These are phyloP conservation scores for Yamadazyma atlantica DNA, from an alignment of 1,139 yeast genomes.

Conservation along the genomic window DNA sequence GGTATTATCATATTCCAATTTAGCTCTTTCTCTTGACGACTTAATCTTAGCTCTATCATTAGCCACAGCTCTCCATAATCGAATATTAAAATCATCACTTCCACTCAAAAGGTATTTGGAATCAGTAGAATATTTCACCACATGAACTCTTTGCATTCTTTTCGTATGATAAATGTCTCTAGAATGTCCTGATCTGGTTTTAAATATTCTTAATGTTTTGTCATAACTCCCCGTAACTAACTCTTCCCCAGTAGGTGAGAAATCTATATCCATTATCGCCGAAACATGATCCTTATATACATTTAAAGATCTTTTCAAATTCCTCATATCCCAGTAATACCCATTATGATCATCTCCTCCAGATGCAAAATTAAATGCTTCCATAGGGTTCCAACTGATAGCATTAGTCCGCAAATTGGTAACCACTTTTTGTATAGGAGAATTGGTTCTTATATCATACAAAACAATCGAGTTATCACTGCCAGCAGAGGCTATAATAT, in stretches of 20 bases:
- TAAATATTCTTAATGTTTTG: constrained; percentile 81
- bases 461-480: constrained; percentile 87
- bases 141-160: constrained; percentile 94
- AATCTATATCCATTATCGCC: constrained; percentile 92
- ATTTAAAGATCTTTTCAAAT: constrained; percentile 72
- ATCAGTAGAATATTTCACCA: constrained; percentile 84
- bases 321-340: constrained; percentile 95
- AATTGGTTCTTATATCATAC: constrained; percentile 88
- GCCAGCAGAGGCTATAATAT: constrained; percentile 87
- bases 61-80: constrained; percentile 90
- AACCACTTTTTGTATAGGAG: constrained; percentile 89
- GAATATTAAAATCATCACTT: constrained; percentile 92
- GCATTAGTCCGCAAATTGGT: constrained; percentile 83
- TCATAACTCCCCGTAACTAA: constrained; percentile 95
- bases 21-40: constrained; percentile 75
- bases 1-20: constrained; percentile 87
- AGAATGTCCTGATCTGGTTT: constrained; percentile 81
- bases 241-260: constrained; percentile 96
- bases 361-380: constrained; percentile 88
- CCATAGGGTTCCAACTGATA: constrained; percentile 96
- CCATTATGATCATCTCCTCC: constrained; percentile 95
- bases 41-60: constrained; percentile 81
- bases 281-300: constrained; percentile 95
- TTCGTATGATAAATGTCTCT: constrained; percentile 95
- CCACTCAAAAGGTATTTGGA: constrained; percentile 85